Evolutionary conservation across 345 rosid species (phyloP).

Genomic region (Cardiospermum halicacabum): DNA sequence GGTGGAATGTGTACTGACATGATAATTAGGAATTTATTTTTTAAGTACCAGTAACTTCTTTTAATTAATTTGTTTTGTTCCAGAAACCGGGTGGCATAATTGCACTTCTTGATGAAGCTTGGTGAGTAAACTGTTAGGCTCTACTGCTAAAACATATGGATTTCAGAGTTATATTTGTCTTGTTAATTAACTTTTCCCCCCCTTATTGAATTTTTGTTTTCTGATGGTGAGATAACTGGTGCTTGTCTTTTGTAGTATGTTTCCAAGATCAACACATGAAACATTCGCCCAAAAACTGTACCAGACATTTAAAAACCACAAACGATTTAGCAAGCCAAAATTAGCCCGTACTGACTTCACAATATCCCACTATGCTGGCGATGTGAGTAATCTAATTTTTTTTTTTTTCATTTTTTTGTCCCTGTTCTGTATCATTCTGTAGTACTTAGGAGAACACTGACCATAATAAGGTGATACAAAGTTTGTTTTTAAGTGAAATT

Average conservation of each 20-base stretch:
- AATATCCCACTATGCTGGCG: slow-evolving; percentile 97
- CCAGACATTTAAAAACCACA: slow-evolving; percentile 89
- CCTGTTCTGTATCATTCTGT: slow-evolving; percentile 1
- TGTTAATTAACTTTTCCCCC: not conserved
- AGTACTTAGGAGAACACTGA: slow-evolving; percentile 11
- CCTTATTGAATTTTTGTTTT: slow-evolving; percentile 5
- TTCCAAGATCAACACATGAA: slow-evolving; percentile 97
- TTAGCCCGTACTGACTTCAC: slow-evolving; percentile 95
- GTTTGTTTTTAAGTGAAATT: not conserved
- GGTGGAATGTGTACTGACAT: not conserved
- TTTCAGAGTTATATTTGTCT: slow-evolving; percentile 2
- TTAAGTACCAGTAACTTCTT: not conserved
- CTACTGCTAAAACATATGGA: not conserved
- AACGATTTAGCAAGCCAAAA: slow-evolving; percentile 94
- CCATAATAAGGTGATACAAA: slow-evolving; percentile 5
- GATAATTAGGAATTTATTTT: not conserved
- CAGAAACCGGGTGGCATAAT: slow-evolving; percentile 99
- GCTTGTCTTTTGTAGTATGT: slow-evolving; percentile 67
- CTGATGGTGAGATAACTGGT: slow-evolving; percentile 18
- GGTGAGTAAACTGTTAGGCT: slow-evolving; percentile 47
- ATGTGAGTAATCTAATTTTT: slow-evolving; percentile 47
- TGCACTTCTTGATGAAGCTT: slow-evolving; percentile 98
- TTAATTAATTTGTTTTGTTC: slow-evolving; percentile 22
- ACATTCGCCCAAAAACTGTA: slow-evolving; percentile 98
- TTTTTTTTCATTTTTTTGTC: not conserved